Conservation (phyloP, 495 filamentous ascomycete genomes). For the Xylaria venustula region DNA sequence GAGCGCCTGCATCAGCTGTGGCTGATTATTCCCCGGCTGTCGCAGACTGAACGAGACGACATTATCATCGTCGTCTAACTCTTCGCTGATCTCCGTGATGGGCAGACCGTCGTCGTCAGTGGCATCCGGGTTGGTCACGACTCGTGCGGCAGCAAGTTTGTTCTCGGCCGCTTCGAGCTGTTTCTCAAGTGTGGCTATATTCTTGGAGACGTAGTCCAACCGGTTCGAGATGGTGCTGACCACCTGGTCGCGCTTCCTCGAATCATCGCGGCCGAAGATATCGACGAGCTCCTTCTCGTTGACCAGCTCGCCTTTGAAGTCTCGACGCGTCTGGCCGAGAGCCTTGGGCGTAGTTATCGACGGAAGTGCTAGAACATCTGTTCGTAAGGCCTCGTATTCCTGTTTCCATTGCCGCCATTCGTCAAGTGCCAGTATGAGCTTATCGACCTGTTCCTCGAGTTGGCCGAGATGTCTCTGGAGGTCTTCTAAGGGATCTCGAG, state of each 20-base stretch:
- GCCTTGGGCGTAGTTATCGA: conserved; percentile 54
- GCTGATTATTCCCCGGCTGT: conserved; percentile 57
- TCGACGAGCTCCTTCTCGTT: conserved; percentile 59
- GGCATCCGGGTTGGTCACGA: conserved; percentile 46
- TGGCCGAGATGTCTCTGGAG: conserved; percentile 73
- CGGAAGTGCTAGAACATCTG: conserved; percentile 63
- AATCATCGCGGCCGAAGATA: conserved; percentile 57
- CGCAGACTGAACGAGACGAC: conserved; percentile 65
- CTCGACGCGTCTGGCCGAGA: conserved; percentile 36
- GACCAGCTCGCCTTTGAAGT: conserved; percentile 44
- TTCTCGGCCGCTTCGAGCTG: conserved; percentile 66
- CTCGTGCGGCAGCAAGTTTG: conserved; percentile 54
- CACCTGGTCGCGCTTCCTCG: conserved; percentile 56
- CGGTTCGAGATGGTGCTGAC: conserved; percentile 69
- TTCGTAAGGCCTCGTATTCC: conserved; percentile 85
- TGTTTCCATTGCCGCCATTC: conserved; percentile 89
- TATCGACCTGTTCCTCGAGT: conserved; percentile 71
- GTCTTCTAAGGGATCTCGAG: conserved; percentile 48
- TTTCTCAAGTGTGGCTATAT: conserved; percentile 67
- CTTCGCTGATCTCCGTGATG: conserved; percentile 83
- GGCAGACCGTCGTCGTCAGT: conserved; percentile 65
- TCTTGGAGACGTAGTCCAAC: conserved; percentile 85
- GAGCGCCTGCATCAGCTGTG: conserved; percentile 64
- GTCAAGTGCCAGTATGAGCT: conserved; percentile 72
- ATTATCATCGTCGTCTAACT: conserved; percentile 89